Evolutionary conservation across 2,329 filamentous ascomycete species (phyloP).

Genomic region (Diaporthe longicolla): DNA sequence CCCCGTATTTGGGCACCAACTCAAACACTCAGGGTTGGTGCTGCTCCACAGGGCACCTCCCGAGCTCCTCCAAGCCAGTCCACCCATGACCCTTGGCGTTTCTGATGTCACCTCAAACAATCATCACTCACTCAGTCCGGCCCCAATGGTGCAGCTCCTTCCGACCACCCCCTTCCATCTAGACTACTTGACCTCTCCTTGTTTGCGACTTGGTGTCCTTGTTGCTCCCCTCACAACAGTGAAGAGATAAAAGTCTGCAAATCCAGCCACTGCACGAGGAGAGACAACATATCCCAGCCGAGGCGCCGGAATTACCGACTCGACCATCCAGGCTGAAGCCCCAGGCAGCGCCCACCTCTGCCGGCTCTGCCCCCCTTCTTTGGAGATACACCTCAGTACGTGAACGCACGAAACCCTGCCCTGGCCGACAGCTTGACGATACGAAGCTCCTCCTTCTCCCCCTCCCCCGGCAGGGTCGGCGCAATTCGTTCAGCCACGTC

Average conservation of each 20-base stretch:
- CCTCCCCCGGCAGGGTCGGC: background rate
- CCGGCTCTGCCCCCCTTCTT: background rate
- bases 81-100: constrained; percentile 23
- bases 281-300: background rate
- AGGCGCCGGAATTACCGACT: constrained; percentile 1
- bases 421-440: background rate
- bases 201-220: background rate
- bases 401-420: background rate
- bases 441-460: background rate
- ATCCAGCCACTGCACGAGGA: background rate
- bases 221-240: background rate
- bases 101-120: constrained; percentile 35
- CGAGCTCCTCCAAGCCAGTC: background rate
- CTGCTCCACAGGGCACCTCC: background rate
- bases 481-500: constrained; percentile 19
- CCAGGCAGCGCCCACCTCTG: constrained; percentile 21
- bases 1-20: constrained; percentile 1
- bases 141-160: constrained; percentile 13
- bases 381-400: background rate
- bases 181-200: background rate
- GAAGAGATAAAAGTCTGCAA: background rate
- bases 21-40: constrained; percentile 14
- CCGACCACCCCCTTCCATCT: constrained; percentile 14
- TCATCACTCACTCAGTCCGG: constrained; percentile 13
- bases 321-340: background rate